Evolutionary conservation across 2,329 filamentous ascomycete species (phyloP).

Genomic region (Nemania sp.): DNA sequence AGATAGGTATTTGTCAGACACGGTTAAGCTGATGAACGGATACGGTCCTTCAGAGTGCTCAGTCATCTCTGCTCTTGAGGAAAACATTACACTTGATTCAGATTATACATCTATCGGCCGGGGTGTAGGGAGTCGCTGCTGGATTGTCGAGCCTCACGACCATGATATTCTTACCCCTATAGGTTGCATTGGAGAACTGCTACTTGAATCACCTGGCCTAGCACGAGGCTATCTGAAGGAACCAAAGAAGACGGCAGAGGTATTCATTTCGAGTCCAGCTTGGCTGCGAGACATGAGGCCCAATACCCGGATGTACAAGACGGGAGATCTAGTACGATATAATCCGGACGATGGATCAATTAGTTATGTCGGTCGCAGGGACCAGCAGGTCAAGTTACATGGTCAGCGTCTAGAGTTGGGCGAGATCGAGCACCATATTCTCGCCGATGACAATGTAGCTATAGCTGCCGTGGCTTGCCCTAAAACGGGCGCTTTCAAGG

Average conservation of each 20-base stretch:
- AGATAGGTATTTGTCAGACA: constrained; percentile 21
- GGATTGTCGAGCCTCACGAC: constrained; percentile 24
- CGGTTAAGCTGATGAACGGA: constrained; percentile 24
- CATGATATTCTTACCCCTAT: constrained; percentile 21
- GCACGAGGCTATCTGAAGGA: constrained; percentile 26
- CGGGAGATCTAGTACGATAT: constrained; percentile 26
- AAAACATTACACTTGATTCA: constrained; percentile 2
- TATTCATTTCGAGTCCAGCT: too few species aligned
- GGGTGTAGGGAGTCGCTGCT: constrained; percentile 25
- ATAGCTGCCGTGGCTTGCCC: constrained; percentile 24
- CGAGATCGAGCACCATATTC: constrained; percentile 25
- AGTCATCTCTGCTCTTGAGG: constrained; percentile 15
- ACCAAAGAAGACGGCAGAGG: too few species aligned
- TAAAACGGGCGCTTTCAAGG: constrained; percentile 5
- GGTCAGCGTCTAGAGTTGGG: constrained; percentile 28
- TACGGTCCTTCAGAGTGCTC: constrained; percentile 28
- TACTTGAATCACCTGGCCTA: constrained; percentile 21
- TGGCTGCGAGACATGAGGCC: too few species aligned
- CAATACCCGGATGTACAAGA: constrained; percentile 25
- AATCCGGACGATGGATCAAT: constrained; percentile 26
- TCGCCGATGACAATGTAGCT: too few species aligned
- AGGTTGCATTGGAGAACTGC: constrained; percentile 28
- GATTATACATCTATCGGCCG: constrained; percentile 13
- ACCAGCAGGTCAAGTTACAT: constrained; percentile 30
- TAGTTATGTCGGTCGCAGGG: constrained; percentile 18